Evolutionary conservation across 805 yeast genomes (phyloP).

Genomic region (Metschnikowia santaceciliae): DNA sequence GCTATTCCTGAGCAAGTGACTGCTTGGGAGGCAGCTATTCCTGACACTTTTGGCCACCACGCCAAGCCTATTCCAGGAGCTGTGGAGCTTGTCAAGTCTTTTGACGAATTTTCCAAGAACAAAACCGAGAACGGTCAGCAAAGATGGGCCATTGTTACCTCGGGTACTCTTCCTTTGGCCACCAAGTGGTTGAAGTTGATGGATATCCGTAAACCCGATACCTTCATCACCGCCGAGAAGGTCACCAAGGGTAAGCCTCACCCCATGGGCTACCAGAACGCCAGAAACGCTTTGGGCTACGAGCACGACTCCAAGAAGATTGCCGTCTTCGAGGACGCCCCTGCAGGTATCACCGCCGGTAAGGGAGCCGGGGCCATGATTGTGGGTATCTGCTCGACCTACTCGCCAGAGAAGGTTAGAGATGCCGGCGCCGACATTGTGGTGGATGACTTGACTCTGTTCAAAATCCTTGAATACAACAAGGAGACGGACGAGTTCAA

Average conservation of each 20-base stretch:
- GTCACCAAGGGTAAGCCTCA: slow-evolving; percentile 80
- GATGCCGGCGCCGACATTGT: slow-evolving; percentile 79
- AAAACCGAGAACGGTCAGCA: slow-evolving; percentile 40
- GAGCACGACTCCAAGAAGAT: slow-evolving; percentile 33
- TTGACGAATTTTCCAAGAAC: slow-evolving; percentile 46
- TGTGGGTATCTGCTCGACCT: slow-evolving; percentile 80
- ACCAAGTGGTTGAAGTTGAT: slow-evolving; percentile 72
- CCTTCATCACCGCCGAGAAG: slow-evolving; percentile 78
- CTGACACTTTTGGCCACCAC: slow-evolving; percentile 65
- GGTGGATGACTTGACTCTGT: slow-evolving; percentile 64
- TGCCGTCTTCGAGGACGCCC: slow-evolving; percentile 85
- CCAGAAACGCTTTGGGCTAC: slow-evolving; percentile 46
- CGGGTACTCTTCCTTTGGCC: slow-evolving; percentile 77
- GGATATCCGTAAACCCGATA: slow-evolving; percentile 57
- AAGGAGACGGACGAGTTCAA: slow-evolving; percentile 40
- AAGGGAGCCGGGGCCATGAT: slow-evolving; percentile 78
- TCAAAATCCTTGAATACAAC: slow-evolving; percentile 55
- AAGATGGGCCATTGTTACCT: slow-evolving; percentile 86
- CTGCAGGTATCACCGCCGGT: slow-evolving; percentile 83
- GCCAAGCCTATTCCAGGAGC: slow-evolving; percentile 80
- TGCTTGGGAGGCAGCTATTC: slow-evolving; percentile 64
- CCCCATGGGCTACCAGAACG: slow-evolving; percentile 75
- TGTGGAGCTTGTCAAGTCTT: slow-evolving; percentile 52
- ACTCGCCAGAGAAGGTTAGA: slow-evolving; percentile 63
- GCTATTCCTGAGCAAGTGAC: slow-evolving; percentile 64